A percentile compares a stretch with the other conserved stretches of the same genome.
phyloP scores from a whole-genome alignment of 2,329 filamentous ascomycete species.

The Penicillium nordicum region DNA sequence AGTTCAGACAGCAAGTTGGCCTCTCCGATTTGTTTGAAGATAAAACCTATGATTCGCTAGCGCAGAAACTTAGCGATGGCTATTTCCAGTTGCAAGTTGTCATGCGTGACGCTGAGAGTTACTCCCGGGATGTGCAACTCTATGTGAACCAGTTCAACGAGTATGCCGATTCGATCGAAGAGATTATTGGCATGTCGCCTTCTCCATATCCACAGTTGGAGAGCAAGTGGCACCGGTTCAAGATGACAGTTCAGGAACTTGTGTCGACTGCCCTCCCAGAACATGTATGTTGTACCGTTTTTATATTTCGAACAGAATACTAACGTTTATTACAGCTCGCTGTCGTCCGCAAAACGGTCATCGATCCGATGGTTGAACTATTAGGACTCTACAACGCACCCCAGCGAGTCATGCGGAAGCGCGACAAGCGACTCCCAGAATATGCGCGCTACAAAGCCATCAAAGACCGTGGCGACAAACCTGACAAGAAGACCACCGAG shows the following conservation, averaged over 20 bases:
- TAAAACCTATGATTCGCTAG: slow-evolving; percentile 71
- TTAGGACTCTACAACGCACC: slow-evolving; percentile 80
- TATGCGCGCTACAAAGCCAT: slow-evolving; percentile 78
- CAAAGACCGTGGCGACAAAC: slow-evolving; percentile 75
- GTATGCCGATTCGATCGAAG: slow-evolving; percentile 76
- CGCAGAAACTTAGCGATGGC: slow-evolving; percentile 86
- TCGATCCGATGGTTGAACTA: slow-evolving; percentile 75
- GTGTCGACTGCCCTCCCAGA: slow-evolving; percentile 78
- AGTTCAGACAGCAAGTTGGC: slow-evolving; percentile 69
- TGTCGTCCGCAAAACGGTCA: slow-evolving; percentile 75
- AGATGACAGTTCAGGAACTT: slow-evolving; percentile 80
- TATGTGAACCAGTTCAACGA: slow-evolving; percentile 78
- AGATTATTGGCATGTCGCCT: slow-evolving; percentile 67
- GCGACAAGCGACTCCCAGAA: slow-evolving; percentile 85
- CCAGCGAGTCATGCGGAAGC: slow-evolving; percentile 87
- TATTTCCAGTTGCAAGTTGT: slow-evolving; percentile 91
- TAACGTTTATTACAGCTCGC: slow-evolving; percentile 42
- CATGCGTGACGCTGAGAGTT: slow-evolving; percentile 88
- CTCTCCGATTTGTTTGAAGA: slow-evolving; percentile 70
- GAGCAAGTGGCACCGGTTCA: slow-evolving; percentile 91
- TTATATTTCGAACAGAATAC: slow-evolving; percentile 1
- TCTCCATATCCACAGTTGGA: slow-evolving; percentile 79
- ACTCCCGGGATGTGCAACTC: slow-evolving; percentile 75
- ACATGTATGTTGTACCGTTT: slow-evolving; percentile 58
- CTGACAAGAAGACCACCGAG: slow-evolving; percentile 80